Base-by-base conservation (phyloP, 2,329 filamentous ascomycete genomes). In the Alternaria arborescens region DNA sequence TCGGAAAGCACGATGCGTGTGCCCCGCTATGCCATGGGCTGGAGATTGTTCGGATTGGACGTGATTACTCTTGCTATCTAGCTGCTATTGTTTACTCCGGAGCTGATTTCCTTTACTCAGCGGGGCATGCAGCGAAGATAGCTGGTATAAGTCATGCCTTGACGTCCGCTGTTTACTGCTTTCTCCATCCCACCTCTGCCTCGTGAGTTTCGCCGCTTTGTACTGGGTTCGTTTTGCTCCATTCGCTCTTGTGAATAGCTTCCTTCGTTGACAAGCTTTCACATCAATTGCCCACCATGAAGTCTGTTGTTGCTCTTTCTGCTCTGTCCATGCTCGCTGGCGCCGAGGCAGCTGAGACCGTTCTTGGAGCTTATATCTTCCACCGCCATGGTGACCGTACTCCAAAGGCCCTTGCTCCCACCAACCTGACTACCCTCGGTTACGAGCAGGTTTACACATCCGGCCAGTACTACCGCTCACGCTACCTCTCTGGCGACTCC, bases 351-450 rank as follows among this genome's bases (percentile, higher is more conserved):
- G 76, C 75, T 58, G 91, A 96, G 81, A 91, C 89, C 0, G 84
- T 95, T 28, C 84, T 97, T 16, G 93, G 93, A 53, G 88, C 90
- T 46, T 95, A 94, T 79, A 88, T 97, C 79, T 97, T 96, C 83
- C 88, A 92, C 70, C 91, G 94, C 46, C 94, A 97, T 81, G 94
- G 94, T 59, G 94, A 97, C 79, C 88, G 94, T 57, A 94, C 93
- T 0, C 82, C 92, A 65, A 97, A 97, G 82, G 83, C 87, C 18
- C 88, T 87, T 64, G 83, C 88, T 46, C 90, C 91, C 12, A 88
- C 91, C 28, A 85, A 86, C 67, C 81, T 97, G 76, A 97, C 94
- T 12, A 85, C 90, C 61, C 85, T 97, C 52, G 94, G 94, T 32
- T 93, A 94, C 74, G 81, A 85, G 48, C 84, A 97, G 81, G 88